Percentiles rank a stretch among this genome's conserved stretches.
Conservation (phyloP, 1,284 basidiomycete genomes). For the Afroboletus lepidellus region DNA sequence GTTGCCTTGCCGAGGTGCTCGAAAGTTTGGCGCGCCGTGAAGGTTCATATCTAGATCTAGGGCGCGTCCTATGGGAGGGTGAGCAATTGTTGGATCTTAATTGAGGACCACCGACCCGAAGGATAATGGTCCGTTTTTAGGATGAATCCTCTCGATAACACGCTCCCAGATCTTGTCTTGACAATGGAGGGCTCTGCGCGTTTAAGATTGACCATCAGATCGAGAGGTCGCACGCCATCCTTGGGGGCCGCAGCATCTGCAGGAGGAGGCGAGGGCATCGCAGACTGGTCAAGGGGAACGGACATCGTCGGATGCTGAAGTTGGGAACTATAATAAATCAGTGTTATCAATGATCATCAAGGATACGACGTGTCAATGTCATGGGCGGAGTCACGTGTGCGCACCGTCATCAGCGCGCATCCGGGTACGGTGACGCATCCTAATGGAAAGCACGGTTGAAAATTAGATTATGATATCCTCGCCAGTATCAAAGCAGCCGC, state of each 20-base stretch:
- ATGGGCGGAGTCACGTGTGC: no score
- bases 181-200: constrained; percentile 74
- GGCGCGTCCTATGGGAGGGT: constrained; percentile 66
- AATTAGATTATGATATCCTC: no score
- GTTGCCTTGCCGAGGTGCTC: constrained; percentile 72
- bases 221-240: constrained; percentile 36
- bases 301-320: constrained; percentile 15
- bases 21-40: constrained; percentile 94
- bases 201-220: constrained; percentile 60
- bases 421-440: no score
- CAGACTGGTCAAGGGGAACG: not conserved
- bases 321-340: no score
- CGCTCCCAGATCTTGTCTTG: constrained; percentile 85
- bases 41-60: constrained; percentile 90
- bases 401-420: no score
- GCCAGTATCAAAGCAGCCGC: no score
- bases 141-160: constrained; percentile 87
- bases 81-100: constrained; percentile 1
- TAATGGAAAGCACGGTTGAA: no score
- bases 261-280: not conserved
- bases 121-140: constrained; percentile 94
- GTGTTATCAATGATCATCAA: no score
- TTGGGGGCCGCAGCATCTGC: not conserved
- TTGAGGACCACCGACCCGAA: constrained; percentile 49
- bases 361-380: no score